These are phyloP conservation scores for Aspergillus bridgeri DNA, from an alignment of 495 filamentous ascomycete genomes.

Conservation along the genomic window DNA sequence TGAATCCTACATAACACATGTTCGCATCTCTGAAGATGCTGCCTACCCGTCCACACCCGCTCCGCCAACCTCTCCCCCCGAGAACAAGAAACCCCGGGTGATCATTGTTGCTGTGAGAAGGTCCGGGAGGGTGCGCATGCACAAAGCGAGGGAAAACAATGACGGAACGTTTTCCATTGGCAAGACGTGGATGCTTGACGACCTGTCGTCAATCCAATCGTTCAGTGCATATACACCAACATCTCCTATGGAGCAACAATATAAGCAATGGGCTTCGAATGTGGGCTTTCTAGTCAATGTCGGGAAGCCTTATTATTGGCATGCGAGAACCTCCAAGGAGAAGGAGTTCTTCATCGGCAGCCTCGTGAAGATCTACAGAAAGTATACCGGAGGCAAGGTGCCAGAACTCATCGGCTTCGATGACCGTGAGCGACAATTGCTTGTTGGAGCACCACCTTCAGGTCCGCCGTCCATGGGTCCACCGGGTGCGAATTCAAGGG, in stretches of 20 bases:
- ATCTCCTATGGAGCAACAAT: constrained; percentile 57
- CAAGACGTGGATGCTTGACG: constrained; percentile 95
- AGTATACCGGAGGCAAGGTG: constrained; percentile 85
- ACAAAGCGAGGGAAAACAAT: constrained; percentile 92
- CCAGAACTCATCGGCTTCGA: constrained; percentile 82
- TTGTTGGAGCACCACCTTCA: constrained; percentile 49
- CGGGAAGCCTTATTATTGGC: constrained; percentile 95
- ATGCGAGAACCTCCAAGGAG: constrained; percentile 84
- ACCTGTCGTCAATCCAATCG: constrained; percentile 75
- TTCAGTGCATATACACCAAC: constrained; percentile 55
- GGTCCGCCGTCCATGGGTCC: constrained; percentile 12
- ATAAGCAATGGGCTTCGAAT: constrained; percentile 72
- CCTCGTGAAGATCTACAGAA: constrained; percentile 89
- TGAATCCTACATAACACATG: constrained; percentile 98
- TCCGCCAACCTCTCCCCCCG: constrained; percentile 63
- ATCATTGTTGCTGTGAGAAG: constrained; percentile 91
- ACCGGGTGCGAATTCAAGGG: constrained; percentile 25
- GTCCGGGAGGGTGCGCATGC: constrained; percentile 88
- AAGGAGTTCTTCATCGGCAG: constrained; percentile 98
- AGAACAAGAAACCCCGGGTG: constrained; percentile 82
- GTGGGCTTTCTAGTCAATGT: constrained; percentile 86
- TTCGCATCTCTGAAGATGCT: constrained; percentile 81
- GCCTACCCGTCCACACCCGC: constrained; percentile 80
- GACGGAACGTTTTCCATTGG: constrained; percentile 96
- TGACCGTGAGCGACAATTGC: constrained; percentile 67